These are phyloP conservation scores for Candida nitratophila DNA, from an alignment of 805 yeast genomes.

Conservation along the genomic window DNA sequence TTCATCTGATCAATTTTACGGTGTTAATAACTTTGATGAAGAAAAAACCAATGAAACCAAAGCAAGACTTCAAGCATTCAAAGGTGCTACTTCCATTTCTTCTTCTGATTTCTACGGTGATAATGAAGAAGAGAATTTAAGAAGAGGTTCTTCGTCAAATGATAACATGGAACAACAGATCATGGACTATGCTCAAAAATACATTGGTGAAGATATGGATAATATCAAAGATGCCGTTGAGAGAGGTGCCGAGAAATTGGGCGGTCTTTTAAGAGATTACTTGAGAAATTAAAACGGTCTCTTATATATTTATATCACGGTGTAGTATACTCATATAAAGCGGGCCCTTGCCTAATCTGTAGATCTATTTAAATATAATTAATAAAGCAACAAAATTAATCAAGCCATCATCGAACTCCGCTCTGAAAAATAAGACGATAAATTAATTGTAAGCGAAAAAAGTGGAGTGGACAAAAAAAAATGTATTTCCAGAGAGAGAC, in stretches of 20 bases:
- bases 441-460: not conserved
- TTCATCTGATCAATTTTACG: constrained; percentile 92
- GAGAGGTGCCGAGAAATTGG: constrained; percentile 86
- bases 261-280: constrained; percentile 81
- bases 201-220: constrained; percentile 79
- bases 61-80: constrained; percentile 71
- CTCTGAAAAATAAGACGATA: not conserved
- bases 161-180: constrained; percentile 45
- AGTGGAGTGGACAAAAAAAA: not conserved
- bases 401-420: too few species aligned
- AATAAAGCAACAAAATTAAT: too few species aligned
- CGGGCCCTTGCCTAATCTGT: too few species aligned
- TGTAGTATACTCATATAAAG: not conserved
- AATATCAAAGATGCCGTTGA: constrained; percentile 88
- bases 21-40: constrained; percentile 79
- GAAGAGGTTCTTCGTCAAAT: constrained; percentile 24
- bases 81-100: constrained; percentile 85
- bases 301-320: too few species aligned
- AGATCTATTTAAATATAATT: too few species aligned
- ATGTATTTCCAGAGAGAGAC: not conserved
- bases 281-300: constrained; percentile 33
- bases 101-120: constrained; percentile 87
- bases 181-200: constrained; percentile 59
- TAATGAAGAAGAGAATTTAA: constrained; percentile 26
- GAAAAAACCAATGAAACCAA: constrained; percentile 73